Evolutionary conservation across 179 eudicot species (phyloP), one percentile per base, ranked within the genome.

Genomic region (Actinidia polygama): DNA sequence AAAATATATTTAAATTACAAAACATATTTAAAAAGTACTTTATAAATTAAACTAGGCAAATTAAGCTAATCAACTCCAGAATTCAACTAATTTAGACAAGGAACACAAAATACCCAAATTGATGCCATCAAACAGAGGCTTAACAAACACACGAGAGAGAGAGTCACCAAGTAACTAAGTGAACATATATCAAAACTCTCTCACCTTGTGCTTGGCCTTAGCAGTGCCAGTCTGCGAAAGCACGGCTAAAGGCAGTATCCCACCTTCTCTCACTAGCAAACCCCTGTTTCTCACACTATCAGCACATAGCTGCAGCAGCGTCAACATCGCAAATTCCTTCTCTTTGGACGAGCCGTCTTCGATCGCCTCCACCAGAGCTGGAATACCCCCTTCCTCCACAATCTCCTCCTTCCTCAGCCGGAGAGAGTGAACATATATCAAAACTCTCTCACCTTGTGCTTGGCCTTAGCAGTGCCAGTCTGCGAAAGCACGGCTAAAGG

Each of bases 361-460:
- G 4, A 96, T 84, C 4, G 93, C 95, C 87, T 96, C 99, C 24
- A 95, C 98, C 76, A 95, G 79, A 2, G 90, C 98, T 6, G 90
- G 84, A 7, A 95, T 89, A 79, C 98, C 98, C 0, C 97, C 97
- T 85, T 95, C 95, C 83, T 92, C 92, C 11, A 92, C 95, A 1
- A 96, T 91, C 9, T 91, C 94, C 84, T 59, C 87, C 69, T 71
- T 80, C 36, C 99, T n/a, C n/a, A n/a, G n/a, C n/a, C n/a, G n/a
- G n/a, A n/a, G n/a, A n/a, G n/a, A n/a, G n/a, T n/a, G n/a, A n/a
- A n/a, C n/a, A n/a, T n/a, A n/a, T n/a, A n/a, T n/a, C n/a, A n/a
- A n/a, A n/a, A n/a, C n/a, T n/a, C n/a, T n/a, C 85, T 75, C 66
- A 96, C 99, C 99, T 95, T 96, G 67, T 95, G 97, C 85, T 93